These are phyloP conservation scores for Zygosaccharomyces rouxii DNA, from an alignment of 805 yeast genomes.

Conservation along the genomic window DNA sequence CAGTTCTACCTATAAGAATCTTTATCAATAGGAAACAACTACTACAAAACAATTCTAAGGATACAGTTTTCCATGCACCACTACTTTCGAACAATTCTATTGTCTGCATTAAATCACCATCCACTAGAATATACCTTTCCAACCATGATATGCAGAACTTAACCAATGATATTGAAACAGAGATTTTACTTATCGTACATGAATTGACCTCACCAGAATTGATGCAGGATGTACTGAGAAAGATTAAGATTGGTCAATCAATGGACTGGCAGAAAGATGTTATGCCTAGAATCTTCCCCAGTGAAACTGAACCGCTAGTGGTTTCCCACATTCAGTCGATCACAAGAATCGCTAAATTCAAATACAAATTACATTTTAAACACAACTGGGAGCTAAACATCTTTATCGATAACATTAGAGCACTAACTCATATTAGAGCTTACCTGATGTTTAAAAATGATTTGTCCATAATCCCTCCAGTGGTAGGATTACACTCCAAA, in stretches of 20 bases:
- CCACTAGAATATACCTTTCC: conserved; percentile 28
- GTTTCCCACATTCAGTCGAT: conserved; percentile 21
- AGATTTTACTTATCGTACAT: conserved; percentile 26
- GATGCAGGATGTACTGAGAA: conserved; percentile 19
- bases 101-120: conserved; percentile 30
- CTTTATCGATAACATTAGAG: conserved; percentile 25
- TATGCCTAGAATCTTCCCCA: conserved; percentile 10
- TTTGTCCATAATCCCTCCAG: conserved; percentile 1
- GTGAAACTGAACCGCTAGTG: conserved; percentile 4
- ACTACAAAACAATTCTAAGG: conserved; percentile 19
- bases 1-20: conserved; percentile 25
- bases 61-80: conserved; percentile 32
- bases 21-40: conserved; percentile 31
- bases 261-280: conserved; percentile 22
- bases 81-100: conserved; percentile 35
- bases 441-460: conserved; percentile 18
- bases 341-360: conserved; percentile 26
- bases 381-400: conserved; percentile 33
- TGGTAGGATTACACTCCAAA: conserved; percentile 6
- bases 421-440: conserved; percentile 24
- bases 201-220: conserved; percentile 27
- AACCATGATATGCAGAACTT: conserved; percentile 28
- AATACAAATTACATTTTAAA: conserved; percentile 26
- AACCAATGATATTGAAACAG: conserved; percentile 27
- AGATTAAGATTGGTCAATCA: conserved; percentile 26